A percentile compares a stretch with the other conserved stretches of the same genome.
Evolutionary conservation across 2,329 filamentous ascomycete genomes (phyloP).

Genomic region (Diaporthe batatas): DNA sequence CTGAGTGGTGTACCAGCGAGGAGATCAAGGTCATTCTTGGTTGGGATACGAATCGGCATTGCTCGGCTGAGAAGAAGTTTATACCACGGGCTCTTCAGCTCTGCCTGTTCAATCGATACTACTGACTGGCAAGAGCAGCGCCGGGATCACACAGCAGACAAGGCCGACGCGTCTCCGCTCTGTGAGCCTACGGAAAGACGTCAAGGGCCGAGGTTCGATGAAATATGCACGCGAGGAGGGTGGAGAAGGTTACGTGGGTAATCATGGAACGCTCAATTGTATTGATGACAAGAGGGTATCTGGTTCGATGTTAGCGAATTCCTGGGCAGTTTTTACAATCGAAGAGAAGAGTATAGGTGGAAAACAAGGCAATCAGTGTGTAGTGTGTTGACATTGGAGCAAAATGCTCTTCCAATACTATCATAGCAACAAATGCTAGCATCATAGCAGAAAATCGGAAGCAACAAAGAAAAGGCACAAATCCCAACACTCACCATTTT

Average conservation of each 20-base stretch:
- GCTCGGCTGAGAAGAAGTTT: neutral
- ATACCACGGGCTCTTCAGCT: neutral
- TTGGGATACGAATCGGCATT: neutral
- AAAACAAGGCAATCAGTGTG: neutral
- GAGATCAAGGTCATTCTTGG: neutral
- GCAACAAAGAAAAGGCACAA: neutral
- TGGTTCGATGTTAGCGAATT: neutral
- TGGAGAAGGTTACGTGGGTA: neutral
- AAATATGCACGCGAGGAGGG: too few relatives aligned
- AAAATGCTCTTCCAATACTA: slow-evolving; percentile 13
- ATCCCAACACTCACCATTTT: slow-evolving; percentile 24
- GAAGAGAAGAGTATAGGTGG: neutral
- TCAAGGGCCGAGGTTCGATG: neutral
- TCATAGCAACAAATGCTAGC: slow-evolving; percentile 6
- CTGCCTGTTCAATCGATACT: neutral
- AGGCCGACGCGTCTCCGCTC: neutral
- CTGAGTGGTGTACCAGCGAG: neutral
- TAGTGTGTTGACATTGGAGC: neutral
- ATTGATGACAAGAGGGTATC: slow-evolving; percentile 8
- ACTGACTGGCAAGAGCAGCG: neutral
- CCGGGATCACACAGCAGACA: neutral
- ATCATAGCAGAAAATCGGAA: neutral
- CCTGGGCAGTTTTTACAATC: neutral
- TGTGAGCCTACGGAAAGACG: neutral
- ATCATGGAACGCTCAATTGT: neutral